phyloP scores from a whole-genome alignment of 768 basidiomycete genomes.

The Termitomyces sp. region DNA sequence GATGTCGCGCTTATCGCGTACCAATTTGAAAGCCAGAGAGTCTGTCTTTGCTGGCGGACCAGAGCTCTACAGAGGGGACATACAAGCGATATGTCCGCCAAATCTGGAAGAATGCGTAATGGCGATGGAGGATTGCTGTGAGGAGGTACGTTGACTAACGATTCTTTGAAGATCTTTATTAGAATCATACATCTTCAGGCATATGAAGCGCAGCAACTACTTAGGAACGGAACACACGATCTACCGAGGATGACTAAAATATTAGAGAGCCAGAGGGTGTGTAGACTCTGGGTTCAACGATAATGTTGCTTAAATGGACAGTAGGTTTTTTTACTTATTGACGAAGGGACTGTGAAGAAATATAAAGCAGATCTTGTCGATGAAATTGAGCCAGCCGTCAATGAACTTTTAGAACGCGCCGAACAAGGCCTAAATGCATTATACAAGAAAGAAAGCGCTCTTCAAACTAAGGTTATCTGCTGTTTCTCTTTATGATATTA shows the following conservation, averaged over 20 bases:
- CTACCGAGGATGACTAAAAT: slow-evolving; percentile 66
- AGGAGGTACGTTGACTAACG: slow-evolving; percentile 43
- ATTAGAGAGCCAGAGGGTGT: slow-evolving; percentile 60
- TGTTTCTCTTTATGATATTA: not conserved
- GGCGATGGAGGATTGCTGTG: slow-evolving; percentile 77
- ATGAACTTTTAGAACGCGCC: slow-evolving; percentile 65
- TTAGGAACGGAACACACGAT: slow-evolving; percentile 67
- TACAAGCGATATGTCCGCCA: slow-evolving; percentile 60
- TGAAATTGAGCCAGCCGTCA: slow-evolving; percentile 78
- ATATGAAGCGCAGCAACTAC: slow-evolving; percentile 60
- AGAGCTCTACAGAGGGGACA: slow-evolving; percentile 60
- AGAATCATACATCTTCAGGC: slow-evolving; percentile 31
- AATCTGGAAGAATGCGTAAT: slow-evolving; percentile 70
- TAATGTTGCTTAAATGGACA: not conserved
- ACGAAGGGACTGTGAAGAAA: slow-evolving; percentile 63
- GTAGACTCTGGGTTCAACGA: slow-evolving; percentile 6
- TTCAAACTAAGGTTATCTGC: slow-evolving; percentile 58
- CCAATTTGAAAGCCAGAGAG: slow-evolving; percentile 52
- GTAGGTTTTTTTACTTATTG: slow-evolving; percentile 70
- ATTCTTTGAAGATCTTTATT: not conserved
- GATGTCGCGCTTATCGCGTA: slow-evolving; percentile 49
- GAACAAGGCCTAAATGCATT: slow-evolving; percentile 61
- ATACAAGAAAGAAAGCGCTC: slow-evolving; percentile 52
- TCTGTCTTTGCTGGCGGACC: slow-evolving; percentile 68
- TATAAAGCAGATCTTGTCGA: slow-evolving; percentile 75